Evolutionary conservation across 1,139 yeast species (phyloP), one percentile per base, ranked within the genome.

Genomic region (Candida anutae): DNA sequence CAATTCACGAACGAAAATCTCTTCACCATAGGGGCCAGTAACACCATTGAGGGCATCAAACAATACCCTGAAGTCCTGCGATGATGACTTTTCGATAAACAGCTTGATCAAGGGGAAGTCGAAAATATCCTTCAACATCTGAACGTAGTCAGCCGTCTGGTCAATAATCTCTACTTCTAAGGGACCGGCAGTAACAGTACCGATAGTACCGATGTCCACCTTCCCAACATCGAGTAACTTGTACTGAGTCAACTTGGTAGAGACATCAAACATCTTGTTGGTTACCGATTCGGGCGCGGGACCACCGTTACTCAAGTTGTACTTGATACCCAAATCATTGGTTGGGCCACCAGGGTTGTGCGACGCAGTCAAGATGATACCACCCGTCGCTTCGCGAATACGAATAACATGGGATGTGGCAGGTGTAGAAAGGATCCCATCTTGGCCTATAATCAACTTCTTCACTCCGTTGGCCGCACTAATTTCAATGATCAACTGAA

Each of bases 301-400:
- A 2, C 96, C 98, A 39, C 98, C 98, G 49, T 90, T 88, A 38
- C 84, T 75, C 56, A 93, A 67, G 57, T 90, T 90, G 66, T 90
- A 90, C 64, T 90, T 90, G 64, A 90, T 90, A 34, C 98, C 98
- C 55, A 88, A 73, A 52, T 90, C 98, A 38, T 84, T 77, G 21
- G 69, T 60, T 35, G 96, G 96, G 5, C 97, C 97, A 53, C 98
- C 98, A n/a, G 98, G 98, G 58, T 90, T 90, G 58, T 90, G 98
- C 20, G 95, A 82, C 4, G 98, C 98, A 13, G 98, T 90, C 48
- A 90, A 68, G 39, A 93, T 85, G 55, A 90, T 87, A 36, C 97
- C 98, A 37, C 98, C 98, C 6, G 96, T 88, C 15, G 46, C 48
- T 6, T 37, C 43, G 42, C 63, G 73, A 39, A 76, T 74, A 53